These are phyloP conservation scores for Blastobotrys capitulatus DNA, from an alignment of 1,139 yeast species.

Conservation along the genomic window DNA sequence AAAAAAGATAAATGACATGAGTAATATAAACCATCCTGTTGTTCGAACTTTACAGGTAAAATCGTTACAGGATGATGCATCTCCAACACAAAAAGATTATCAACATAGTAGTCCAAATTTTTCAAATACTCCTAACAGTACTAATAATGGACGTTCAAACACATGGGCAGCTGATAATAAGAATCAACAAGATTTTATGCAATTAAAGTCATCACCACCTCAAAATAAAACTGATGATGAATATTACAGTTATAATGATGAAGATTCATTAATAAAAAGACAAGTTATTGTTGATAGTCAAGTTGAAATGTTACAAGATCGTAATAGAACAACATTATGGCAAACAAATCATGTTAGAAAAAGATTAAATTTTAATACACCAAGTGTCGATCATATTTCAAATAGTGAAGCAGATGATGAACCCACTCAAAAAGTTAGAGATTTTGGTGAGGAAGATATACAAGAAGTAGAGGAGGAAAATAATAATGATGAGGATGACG, in stretches of 20 bases:
- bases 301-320: constrained; percentile 9
- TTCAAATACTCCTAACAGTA: not conserved
- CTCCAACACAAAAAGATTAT: constrained; percentile 6
- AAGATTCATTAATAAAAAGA: constrained; percentile 3
- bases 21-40: not conserved
- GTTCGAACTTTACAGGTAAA: not conserved
- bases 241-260: constrained; percentile 6
- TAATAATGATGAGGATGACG: not conserved
- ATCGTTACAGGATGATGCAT: not conserved
- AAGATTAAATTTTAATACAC: not conserved
- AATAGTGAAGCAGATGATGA: not conserved
- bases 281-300: constrained; percentile 5
- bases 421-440: constrained; percentile 1
- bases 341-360: not conserved
- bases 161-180: constrained; percentile 4
- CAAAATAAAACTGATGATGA: constrained; percentile 1
- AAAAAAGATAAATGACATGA: no score
- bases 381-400: not conserved
- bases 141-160: constrained; percentile 1
- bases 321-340: constrained; percentile 4
- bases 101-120: constrained; percentile 5
- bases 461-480: no score
- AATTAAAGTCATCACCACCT: constrained; percentile 2
- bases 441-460: no score
- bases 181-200: not conserved